A percentile compares a stretch with the other conserved stretches of the same genome.
Evolutionary conservation across 1,284 basidiomycete genomes (phyloP).

Genomic region (Neolentinus lepideus): DNA sequence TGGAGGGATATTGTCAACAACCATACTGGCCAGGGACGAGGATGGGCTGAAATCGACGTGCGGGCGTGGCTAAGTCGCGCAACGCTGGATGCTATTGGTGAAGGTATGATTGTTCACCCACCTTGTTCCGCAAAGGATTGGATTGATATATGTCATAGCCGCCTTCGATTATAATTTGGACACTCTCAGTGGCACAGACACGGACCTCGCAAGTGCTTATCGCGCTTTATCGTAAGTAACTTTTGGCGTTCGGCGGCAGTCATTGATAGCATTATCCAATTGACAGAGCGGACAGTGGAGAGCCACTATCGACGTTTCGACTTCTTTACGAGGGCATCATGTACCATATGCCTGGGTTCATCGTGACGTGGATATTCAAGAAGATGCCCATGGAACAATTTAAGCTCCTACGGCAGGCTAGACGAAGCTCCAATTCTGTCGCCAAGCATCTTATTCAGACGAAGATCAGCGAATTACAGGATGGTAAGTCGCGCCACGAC

Average conservation of each 20-base stretch:
- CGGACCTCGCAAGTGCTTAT: slow-evolving; percentile 21
- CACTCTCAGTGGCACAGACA: slow-evolving; percentile 18
- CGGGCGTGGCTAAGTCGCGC: slow-evolving; percentile 22
- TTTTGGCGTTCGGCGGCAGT: not conserved
- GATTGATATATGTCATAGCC: slow-evolving; percentile 13
- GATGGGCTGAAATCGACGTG: slow-evolving; percentile 30
- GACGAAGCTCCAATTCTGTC: too few relatives aligned
- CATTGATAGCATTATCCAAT: not conserved
- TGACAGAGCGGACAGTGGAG: slow-evolving; percentile 17
- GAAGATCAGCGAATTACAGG: too few relatives aligned
- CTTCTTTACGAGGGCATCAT: slow-evolving; percentile 13
- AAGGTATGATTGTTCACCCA: slow-evolving; percentile 20
- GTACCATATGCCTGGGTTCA: too few relatives aligned
- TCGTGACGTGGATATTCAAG: too few relatives aligned
- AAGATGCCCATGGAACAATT: too few relatives aligned
- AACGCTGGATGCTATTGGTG: slow-evolving; percentile 25
- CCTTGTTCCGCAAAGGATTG: not conserved
- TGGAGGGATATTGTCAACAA: slow-evolving; percentile 8
- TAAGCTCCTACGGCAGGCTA: too few relatives aligned
- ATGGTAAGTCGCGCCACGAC: not conserved
- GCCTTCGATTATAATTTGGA: slow-evolving; percentile 28
- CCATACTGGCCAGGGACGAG: too few relatives aligned
- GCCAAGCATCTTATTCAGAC: too few relatives aligned
- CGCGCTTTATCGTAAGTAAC: slow-evolving; percentile 13
- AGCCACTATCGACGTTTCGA: slow-evolving; percentile 23